Evolutionary conservation across 2,329 filamentous ascomycete genomes (phyloP).

Genomic region (Pestalotiopsis sp.): DNA sequence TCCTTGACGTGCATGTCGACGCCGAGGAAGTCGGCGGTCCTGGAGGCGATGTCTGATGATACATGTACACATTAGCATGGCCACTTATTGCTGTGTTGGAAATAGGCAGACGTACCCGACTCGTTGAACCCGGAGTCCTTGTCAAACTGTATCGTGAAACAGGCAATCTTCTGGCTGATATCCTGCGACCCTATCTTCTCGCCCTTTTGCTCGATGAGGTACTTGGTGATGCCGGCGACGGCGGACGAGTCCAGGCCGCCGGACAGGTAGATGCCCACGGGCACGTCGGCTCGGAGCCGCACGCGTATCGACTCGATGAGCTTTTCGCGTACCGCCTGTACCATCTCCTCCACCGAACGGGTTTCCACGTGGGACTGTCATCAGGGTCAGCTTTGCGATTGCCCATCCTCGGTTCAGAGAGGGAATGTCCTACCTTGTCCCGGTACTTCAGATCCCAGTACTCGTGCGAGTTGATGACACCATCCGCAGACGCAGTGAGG

Average conservation of each 20-base stretch:
- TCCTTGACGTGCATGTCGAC: slow-evolving; percentile 39
- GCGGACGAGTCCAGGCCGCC: slow-evolving; percentile 60
- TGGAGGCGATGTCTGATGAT: slow-evolving; percentile 26
- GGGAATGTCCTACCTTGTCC: slow-evolving; percentile 42
- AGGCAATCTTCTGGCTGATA: slow-evolving; percentile 25
- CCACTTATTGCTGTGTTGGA: no score
- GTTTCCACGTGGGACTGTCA: slow-evolving; percentile 33
- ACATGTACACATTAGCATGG: no score
- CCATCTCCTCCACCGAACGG: slow-evolving; percentile 49
- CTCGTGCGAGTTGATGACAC: slow-evolving; percentile 10
- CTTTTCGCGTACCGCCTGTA: slow-evolving; percentile 46
- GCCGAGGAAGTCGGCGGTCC: slow-evolving; percentile 41
- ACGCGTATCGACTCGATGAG: slow-evolving; percentile 53
- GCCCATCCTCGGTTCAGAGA: background rate
- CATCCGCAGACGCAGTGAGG: slow-evolving; percentile 39
- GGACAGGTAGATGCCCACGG: slow-evolving; percentile 55
- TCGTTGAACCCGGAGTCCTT: slow-evolving; percentile 50
- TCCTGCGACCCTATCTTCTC: slow-evolving; percentile 44
- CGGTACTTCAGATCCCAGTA: slow-evolving; percentile 56
- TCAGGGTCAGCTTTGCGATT: no score
- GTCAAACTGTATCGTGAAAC: slow-evolving; percentile 55
- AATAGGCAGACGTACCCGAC: slow-evolving; percentile 26
- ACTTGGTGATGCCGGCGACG: slow-evolving; percentile 55
- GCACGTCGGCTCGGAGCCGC: slow-evolving; percentile 56
- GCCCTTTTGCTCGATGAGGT: slow-evolving; percentile 49